Evolutionary conservation across 129 eudicot species (phyloP).

Genomic region (Centrapalus pauciflorus): DNA sequence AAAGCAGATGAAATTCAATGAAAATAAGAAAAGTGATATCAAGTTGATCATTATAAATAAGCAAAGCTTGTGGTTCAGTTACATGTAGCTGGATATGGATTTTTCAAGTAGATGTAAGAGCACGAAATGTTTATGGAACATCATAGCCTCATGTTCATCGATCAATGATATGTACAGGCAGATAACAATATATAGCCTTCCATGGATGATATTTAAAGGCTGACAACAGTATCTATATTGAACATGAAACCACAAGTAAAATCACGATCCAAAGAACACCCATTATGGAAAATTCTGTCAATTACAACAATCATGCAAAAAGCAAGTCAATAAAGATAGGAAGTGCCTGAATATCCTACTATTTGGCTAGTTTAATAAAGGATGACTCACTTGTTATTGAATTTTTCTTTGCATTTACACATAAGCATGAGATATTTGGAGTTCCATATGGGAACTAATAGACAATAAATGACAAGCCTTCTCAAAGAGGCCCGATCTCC

Average conservation of each 20-base stretch:
- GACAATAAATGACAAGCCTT: not conserved
- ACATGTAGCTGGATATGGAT: not conserved
- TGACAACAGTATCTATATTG: not conserved
- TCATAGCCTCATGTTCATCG: not conserved
- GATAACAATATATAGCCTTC: not conserved
- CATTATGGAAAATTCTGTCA: not conserved
- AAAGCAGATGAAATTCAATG: conserved; percentile 18
- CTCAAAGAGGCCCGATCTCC: not conserved
- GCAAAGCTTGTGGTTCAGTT: not conserved
- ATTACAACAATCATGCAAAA: not conserved
- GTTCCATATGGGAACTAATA: not conserved
- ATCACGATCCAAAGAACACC: not conserved
- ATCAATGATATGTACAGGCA: not conserved
- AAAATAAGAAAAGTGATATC: conserved; percentile 10
- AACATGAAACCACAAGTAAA: not conserved
- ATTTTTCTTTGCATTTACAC: not conserved
- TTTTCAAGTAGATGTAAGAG: not conserved
- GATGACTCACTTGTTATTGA: not conserved
- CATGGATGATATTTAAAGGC: not conserved
- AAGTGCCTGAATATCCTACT: not conserved
- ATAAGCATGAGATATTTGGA: not conserved
- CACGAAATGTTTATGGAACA: not conserved
- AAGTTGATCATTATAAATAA: not conserved
- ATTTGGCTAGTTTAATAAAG: not conserved
- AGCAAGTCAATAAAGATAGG: not conserved